Evolutionary conservation across 495 filamentous ascomycete species (phyloP).

Genomic region (Tuber umbilicatum): DNA sequence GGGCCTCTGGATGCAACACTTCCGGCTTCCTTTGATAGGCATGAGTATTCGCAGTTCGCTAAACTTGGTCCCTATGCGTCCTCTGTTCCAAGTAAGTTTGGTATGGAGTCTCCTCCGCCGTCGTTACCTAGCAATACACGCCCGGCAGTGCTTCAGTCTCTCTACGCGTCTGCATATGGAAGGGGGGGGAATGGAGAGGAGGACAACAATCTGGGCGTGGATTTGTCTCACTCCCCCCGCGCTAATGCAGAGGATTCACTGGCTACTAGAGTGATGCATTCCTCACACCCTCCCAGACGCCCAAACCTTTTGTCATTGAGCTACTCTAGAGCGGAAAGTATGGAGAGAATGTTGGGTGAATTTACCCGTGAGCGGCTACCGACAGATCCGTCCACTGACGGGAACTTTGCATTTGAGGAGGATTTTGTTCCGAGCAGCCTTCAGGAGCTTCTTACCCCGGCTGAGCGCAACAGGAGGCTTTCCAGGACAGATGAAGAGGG

Average conservation of each 20-base stretch:
- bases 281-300: slow-evolving; percentile 60
- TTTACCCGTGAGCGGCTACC: slow-evolving; percentile 46
- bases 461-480: slow-evolving; percentile 76
- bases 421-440: slow-evolving; percentile 81
- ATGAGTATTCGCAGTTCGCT: slow-evolving; percentile 86
- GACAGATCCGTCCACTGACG: slow-evolving; percentile 65
- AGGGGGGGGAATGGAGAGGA: slow-evolving; percentile 45
- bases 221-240: slow-evolving; percentile 48
- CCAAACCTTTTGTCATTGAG: slow-evolving; percentile 81
- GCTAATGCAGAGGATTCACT: slow-evolving; percentile 55
- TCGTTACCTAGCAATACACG: slow-evolving; percentile 56
- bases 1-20: slow-evolving; percentile 73
- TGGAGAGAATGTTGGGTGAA: slow-evolving; percentile 47
- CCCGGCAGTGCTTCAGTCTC: slow-evolving; percentile 65
- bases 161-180: slow-evolving; percentile 83
- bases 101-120: slow-evolving; percentile 79
- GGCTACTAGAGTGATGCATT: slow-evolving; percentile 53
- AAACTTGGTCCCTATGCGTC: slow-evolving; percentile 85
- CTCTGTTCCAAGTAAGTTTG: slow-evolving; percentile 88
- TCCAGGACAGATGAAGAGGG: slow-evolving; percentile 66
- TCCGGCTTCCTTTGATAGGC: slow-evolving; percentile 92
- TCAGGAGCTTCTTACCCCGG: slow-evolving; percentile 84
- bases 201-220: slow-evolving; percentile 44
- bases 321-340: slow-evolving; percentile 62
- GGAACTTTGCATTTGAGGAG: slow-evolving; percentile 84